phyloP scores from a whole-genome alignment of 1,284 basidiomycete species.

The Calocybe gambosa region DNA sequence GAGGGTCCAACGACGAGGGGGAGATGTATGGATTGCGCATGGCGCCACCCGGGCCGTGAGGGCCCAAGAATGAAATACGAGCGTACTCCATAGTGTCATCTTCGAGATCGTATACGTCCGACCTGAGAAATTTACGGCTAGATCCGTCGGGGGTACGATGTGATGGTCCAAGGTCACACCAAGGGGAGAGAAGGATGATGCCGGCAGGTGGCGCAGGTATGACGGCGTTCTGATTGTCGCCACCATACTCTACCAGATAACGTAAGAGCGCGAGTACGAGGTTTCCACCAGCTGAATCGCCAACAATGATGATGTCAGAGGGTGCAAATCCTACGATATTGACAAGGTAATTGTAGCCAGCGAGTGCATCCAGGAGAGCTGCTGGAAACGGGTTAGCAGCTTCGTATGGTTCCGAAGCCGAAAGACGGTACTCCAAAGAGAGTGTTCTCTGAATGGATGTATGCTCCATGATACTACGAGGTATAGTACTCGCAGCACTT shows the following conservation, averaged over 20 bases:
- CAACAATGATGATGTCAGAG: conserved; percentile 55
- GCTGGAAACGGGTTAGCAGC: conserved; percentile 49
- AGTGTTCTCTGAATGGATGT: conserved; percentile 37
- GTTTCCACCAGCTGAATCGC: conserved; percentile 73
- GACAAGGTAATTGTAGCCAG: conserved; percentile 57
- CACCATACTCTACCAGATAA: conserved; percentile 40
- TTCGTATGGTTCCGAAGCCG: conserved; percentile 29
- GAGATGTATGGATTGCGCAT: conserved; percentile 48
- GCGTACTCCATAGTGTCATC: conserved; percentile 25
- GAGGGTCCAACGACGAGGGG: conserved; percentile 40
- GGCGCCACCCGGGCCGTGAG: conserved; percentile 33
- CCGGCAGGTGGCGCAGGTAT: conserved; percentile 41
- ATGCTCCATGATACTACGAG: conserved; percentile 31
- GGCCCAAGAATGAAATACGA: conserved; percentile 30
- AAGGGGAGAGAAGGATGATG: conserved; percentile 53
- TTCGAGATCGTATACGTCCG: conserved; percentile 34
- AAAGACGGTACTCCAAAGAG: conserved; percentile 46
- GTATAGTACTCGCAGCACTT: conserved; percentile 27
- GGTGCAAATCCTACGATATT: conserved; percentile 42
- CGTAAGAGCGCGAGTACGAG: conserved; percentile 54
- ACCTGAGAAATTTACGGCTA: conserved; percentile 17
- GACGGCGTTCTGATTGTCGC: conserved; percentile 17
- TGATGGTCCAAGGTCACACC: conserved; percentile 43
- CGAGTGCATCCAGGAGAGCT: conserved; percentile 56
- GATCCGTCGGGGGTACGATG: conserved; percentile 30